Base-by-base conservation (phyloP, 441 rosid species). In the Daphne laureola region DNA sequence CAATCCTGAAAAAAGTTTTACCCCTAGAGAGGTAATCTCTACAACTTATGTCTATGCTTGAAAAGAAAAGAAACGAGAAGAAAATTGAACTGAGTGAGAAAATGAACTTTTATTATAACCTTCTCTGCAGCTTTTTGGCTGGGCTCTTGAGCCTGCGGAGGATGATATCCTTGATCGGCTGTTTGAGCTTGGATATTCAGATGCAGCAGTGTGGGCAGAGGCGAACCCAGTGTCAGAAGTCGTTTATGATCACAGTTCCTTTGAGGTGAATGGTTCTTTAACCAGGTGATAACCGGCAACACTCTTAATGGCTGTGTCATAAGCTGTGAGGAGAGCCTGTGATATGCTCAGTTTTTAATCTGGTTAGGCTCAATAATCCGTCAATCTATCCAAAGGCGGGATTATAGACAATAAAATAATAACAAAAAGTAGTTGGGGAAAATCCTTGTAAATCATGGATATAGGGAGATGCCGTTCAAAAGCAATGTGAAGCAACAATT, bases 101-200 rank as follows among this genome's bases (percentile, higher is more conserved):
- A 14, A 26, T 44, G 48, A 60, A 31, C 12, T 14, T 15, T n/a
- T 35, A 54, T 43, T 62, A 16, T 46, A 49, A 46, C 66, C 44
- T 14, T 2, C 52, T 2, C 49, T 53, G 12, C 72, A 88, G 96
- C 81, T 90, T 66, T 67, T 90, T 67, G 83, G 73, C 45, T 92
- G 96, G 98, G 96, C 98, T 27, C 66, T 92, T 51, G 95, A 86
- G 78, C 98, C 97, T 51, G 97, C 97, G 48, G 83, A 61, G 58
- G 97, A 89, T 67, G 68, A 61, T 8, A 55, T 89, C 38, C 83
- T 92, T 36, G 97, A 86, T 55, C 57, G 62, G 54, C 83, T 92
- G 52, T 92, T 86, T 58, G 87, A 86, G 74, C 63, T 77, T 0
- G 98, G 98, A 49, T 87, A 84, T 59, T 57, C 59, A 12, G 96